Conservation (phyloP, 768 basidiomycete genomes). For the Dacryopinax spathularia region DNA sequence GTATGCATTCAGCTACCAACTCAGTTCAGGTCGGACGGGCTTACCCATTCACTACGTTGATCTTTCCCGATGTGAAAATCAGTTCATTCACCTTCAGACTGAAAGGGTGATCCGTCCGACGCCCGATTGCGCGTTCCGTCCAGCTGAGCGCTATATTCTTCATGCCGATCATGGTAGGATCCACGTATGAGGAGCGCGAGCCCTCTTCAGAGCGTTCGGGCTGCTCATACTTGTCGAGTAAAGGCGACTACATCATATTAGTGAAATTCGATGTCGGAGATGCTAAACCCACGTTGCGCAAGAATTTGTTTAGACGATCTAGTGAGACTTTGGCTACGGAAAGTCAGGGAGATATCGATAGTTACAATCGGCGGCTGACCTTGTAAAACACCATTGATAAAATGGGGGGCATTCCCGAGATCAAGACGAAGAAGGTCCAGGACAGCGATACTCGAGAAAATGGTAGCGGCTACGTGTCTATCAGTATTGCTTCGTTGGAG, state of each 20-base stretch:
- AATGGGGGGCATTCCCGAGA: slow-evolving; percentile 26
- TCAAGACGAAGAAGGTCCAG: slow-evolving; percentile 48
- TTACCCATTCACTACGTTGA: slow-evolving; percentile 26
- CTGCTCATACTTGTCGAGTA: slow-evolving; percentile 3
- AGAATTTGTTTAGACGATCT: slow-evolving; percentile 39
- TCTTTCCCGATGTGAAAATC: slow-evolving; percentile 23
- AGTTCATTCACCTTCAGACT: slow-evolving; percentile 31
- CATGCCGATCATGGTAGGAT: slow-evolving; percentile 11
- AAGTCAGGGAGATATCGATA: slow-evolving; percentile 3
- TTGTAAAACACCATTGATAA: slow-evolving; percentile 21
- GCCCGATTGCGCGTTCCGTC: slow-evolving; percentile 33
- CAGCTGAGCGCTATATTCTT: slow-evolving; percentile 36
- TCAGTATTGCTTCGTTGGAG: slow-evolving; percentile 29
- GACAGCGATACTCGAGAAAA: slow-evolving; percentile 42
- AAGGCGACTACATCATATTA: background rate
- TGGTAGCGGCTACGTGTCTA: slow-evolving; percentile 27
- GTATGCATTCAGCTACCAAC: background rate
- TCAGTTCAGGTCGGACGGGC: slow-evolving; percentile 24
- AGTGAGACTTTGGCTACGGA: slow-evolving; percentile 45
- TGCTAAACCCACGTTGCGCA: slow-evolving; percentile 12
- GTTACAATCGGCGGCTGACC: background rate
- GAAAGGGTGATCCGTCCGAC: slow-evolving; percentile 29
- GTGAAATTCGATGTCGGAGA: background rate
- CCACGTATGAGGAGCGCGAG: slow-evolving; percentile 4
- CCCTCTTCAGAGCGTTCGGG: slow-evolving; percentile 11